phyloP scores from a whole-genome alignment of 352 stramenopile genomes.

The Globisporangium viniferum region DNA sequence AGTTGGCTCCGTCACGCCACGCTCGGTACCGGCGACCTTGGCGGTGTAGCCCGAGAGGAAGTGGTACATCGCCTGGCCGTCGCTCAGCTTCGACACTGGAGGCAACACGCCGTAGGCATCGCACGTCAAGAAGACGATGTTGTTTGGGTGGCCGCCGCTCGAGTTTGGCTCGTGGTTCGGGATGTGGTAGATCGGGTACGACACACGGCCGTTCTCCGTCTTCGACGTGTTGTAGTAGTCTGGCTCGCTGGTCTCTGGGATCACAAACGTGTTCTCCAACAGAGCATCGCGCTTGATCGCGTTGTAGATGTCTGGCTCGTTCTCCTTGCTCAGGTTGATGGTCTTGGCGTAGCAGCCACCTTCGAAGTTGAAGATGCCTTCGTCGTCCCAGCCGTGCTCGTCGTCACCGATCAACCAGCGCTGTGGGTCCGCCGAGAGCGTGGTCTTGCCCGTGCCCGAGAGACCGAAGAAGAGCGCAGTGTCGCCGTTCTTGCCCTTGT shows the following conservation, averaged over 20 bases:
- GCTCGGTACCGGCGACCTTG: slow-evolving; percentile 98
- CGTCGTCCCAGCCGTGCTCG: slow-evolving; percentile 97
- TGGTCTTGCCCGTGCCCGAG: slow-evolving; percentile 84
- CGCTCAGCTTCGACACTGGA: slow-evolving; percentile 93
- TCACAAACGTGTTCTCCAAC: slow-evolving; percentile 95
- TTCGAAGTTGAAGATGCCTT: slow-evolving; percentile 99
- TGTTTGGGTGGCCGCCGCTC: slow-evolving; percentile 93
- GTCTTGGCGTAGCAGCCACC: slow-evolving; percentile 99
- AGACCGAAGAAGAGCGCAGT: slow-evolving; percentile 98
- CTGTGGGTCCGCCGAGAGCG: neutral
- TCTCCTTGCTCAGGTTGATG: slow-evolving; percentile 95
- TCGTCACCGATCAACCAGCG: slow-evolving; percentile 56
- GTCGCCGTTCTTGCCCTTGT: slow-evolving; percentile 96
- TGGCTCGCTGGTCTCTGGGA: slow-evolving; percentile 61
- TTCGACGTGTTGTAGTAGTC: slow-evolving; percentile 97
- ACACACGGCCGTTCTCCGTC: slow-evolving; percentile 98
- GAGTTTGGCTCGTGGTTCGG: slow-evolving; percentile 88
- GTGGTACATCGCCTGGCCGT: slow-evolving; percentile 97
- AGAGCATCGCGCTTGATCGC: slow-evolving; percentile 97
- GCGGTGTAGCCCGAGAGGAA: slow-evolving; percentile 98
- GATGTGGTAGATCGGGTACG: slow-evolving; percentile 99
- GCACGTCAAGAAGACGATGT: slow-evolving; percentile 98
- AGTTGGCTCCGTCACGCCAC: slow-evolving; percentile 94
- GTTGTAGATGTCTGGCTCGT: slow-evolving; percentile 98
- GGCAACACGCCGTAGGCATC: slow-evolving; percentile 98